Percentiles rank a stretch among this genome's conserved stretches.
These are phyloP conservation scores for Nemania sp. DNA, from an alignment of 2,329 filamentous ascomycete species.

Conservation along the genomic window DNA sequence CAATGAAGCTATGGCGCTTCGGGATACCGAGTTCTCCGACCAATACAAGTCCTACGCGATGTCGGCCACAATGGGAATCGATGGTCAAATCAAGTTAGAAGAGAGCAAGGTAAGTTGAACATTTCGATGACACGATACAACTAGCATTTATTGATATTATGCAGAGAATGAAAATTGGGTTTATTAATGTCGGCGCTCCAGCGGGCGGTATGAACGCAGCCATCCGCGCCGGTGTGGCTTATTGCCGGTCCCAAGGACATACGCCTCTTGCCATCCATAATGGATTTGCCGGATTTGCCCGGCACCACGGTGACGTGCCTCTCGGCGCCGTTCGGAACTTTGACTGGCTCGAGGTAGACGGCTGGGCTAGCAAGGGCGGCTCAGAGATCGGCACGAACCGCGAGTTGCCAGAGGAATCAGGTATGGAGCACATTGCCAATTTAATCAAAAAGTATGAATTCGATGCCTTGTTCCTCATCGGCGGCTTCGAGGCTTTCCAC, in stretches of 20 bases:
- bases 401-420: conserved; percentile 82
- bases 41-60: conserved; percentile 90
- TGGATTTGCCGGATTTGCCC: conserved; percentile 89
- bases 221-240: conserved; percentile 88
- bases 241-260: conserved; percentile 91
- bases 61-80: conserved; percentile 81
- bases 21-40: conserved; percentile 92
- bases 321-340: conserved; percentile 82
- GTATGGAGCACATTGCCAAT: conserved; percentile 79
- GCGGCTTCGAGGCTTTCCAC: conserved; percentile 96
- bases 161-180: conserved; percentile 87
- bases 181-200: conserved; percentile 95
- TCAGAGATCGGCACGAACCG: conserved; percentile 98
- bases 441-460: conserved; percentile 87
- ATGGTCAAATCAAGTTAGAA: conserved; percentile 67
- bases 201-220: conserved; percentile 98
- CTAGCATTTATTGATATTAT: conserved; percentile 37
- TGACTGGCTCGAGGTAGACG: conserved; percentile 90
- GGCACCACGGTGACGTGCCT: conserved; percentile 85
- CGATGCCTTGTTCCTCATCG: conserved; percentile 88
- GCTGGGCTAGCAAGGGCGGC: conserved; percentile 94
- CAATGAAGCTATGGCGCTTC: conserved; percentile 80
- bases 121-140: neutral
- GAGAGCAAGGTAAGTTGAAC: conserved; percentile 67
- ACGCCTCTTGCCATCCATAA: conserved; percentile 93